Percentiles rank a stretch among this genome's conserved stretches.
phyloP scores from a whole-genome alignment of 208 protist genomes.

The Acanthamoeba sp. region DNA sequence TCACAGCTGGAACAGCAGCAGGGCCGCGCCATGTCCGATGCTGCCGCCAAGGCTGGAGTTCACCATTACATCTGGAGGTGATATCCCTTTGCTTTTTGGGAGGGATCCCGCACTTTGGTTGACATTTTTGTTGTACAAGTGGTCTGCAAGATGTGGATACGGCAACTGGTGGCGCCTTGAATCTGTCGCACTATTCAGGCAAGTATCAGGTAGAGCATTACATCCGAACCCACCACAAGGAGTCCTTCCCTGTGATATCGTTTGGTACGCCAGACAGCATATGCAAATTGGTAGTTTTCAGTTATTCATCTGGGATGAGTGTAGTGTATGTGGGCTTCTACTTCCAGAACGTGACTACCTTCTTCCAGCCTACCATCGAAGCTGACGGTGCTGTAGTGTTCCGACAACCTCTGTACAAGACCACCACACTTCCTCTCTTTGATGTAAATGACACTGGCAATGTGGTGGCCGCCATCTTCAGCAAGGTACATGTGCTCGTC shows the following conservation, averaged over 20 bases:
- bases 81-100: no score
- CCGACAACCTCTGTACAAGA: constrained; percentile 1
- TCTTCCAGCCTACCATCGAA: constrained; percentile 11
- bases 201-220: constrained; percentile 11
- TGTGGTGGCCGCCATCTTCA: not conserved
- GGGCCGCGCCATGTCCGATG: not conserved
- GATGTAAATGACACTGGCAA: constrained; percentile 8
- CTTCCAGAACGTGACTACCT: constrained; percentile 14
- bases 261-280: no score
- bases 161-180: not conserved
- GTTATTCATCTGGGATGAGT: not conserved
- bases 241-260: not conserved
- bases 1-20: not conserved
- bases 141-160: not conserved
- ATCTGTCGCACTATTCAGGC: not conserved
- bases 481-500: not conserved
- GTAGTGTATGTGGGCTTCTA: constrained; percentile 26
- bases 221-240: not conserved
- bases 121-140: not conserved
- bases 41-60: constrained; percentile 4
- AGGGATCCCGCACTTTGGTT: no score
- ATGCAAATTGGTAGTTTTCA: not conserved
- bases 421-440: not conserved
- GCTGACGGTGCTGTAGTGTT: not conserved
- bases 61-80: constrained; percentile 34